A percentile compares a stretch with the other conserved stretches of the same genome.
These are phyloP conservation scores for Nemania sp. DNA, from an alignment of 2,329 filamentous ascomycete genomes.

Conservation along the genomic window DNA sequence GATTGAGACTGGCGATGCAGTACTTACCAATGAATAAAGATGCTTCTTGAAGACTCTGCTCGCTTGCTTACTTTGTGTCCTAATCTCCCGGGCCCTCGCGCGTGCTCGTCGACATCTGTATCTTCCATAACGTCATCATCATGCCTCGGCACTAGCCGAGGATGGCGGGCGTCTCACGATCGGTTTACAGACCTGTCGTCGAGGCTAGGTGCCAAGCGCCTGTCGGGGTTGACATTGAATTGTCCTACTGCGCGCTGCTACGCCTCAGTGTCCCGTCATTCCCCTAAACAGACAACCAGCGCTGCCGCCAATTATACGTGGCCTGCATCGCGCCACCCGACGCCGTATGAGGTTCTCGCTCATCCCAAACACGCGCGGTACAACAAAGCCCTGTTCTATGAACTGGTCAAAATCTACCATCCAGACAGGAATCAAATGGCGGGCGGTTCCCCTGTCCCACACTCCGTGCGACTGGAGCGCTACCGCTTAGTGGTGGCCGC, in stretches of 20 bases:
- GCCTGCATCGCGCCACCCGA: slow-evolving; percentile 59
- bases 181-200: neutral
- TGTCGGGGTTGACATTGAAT: neutral
- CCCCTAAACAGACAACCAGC: slow-evolving; percentile 25
- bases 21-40: slow-evolving; percentile 28
- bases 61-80: slow-evolving; percentile 34
- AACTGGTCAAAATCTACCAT: slow-evolving; percentile 94
- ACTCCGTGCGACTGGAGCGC: slow-evolving; percentile 73
- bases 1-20: slow-evolving; percentile 9
- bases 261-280: slow-evolving; percentile 33
- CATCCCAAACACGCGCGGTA: slow-evolving; percentile 65
- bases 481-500: slow-evolving; percentile 88
- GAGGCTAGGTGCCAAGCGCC: neutral
- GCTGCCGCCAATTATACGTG: slow-evolving; percentile 41
- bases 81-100: slow-evolving; percentile 23
- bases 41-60: slow-evolving; percentile 38
- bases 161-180: slow-evolving; percentile 15
- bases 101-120: slow-evolving; percentile 27
- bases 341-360: slow-evolving; percentile 88
- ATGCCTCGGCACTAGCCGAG: slow-evolving; percentile 20
- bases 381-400: slow-evolving; percentile 81
- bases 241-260: slow-evolving; percentile 25
- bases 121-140: slow-evolving; percentile 36
- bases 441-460: slow-evolving; percentile 53
- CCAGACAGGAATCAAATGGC: slow-evolving; percentile 67